phyloP scores from a whole-genome alignment of 106 monocot species.

The Dendrobium chrysotoxum region DNA sequence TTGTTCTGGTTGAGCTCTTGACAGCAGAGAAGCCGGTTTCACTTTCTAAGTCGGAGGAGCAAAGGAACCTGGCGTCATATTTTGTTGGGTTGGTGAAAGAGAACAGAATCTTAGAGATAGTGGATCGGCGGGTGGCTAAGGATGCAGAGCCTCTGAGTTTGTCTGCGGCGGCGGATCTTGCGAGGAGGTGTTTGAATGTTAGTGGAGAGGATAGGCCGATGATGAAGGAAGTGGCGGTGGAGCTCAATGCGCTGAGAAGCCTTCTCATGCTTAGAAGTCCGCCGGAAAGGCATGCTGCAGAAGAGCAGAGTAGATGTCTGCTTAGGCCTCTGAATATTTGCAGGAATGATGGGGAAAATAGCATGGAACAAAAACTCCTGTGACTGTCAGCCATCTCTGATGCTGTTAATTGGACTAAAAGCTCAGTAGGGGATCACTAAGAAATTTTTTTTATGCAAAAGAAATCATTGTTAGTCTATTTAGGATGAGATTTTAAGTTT shows the following conservation, averaged over 20 bases:
- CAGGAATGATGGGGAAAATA: too few relatives aligned
- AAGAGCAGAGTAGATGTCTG: too few relatives aligned
- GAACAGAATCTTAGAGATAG: constrained; percentile 4
- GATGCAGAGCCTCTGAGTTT: constrained; percentile 21
- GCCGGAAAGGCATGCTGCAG: too few relatives aligned
- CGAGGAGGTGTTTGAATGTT: constrained; percentile 36
- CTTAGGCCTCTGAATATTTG: too few relatives aligned
- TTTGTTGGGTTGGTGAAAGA: constrained; percentile 11
- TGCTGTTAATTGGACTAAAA: too few relatives aligned
- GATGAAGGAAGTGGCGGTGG: constrained; percentile 52
- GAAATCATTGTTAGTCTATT: too few relatives aligned
- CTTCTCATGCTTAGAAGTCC: too few relatives aligned
- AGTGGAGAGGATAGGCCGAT: constrained; percentile 54
- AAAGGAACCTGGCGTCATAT: constrained; percentile 10
- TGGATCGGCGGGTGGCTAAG: constrained; percentile 13
- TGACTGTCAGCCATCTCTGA: too few relatives aligned
- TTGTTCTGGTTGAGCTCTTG: constrained; percentile 45
- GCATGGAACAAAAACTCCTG: too few relatives aligned
- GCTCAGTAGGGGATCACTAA: too few relatives aligned
- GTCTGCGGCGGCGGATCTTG: constrained; percentile 19
- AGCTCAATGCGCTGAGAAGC: constrained; percentile 13
- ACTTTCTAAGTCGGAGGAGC: neutral
- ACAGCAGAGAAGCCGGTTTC: constrained; percentile 37
- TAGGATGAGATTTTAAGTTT: too few relatives aligned
- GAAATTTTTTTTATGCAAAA: too few relatives aligned